A percentile compares a stretch with the other conserved stretches of the same genome.
phyloP scores from a whole-genome alignment of 257 asterid species.

The Lycium barbarum region DNA sequence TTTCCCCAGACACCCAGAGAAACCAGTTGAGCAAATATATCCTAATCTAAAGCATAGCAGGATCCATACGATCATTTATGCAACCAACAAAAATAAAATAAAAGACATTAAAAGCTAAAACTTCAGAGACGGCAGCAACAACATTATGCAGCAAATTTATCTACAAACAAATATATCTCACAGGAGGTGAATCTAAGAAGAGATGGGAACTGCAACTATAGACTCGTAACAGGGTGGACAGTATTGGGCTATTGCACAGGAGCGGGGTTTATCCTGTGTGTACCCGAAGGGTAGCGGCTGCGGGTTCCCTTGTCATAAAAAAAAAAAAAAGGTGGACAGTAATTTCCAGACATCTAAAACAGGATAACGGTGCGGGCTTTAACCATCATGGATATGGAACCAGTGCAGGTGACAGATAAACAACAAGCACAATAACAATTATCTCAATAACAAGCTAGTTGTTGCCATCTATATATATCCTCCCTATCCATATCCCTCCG shows the following conservation, averaged over 20 bases:
- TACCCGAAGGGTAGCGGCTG: no score
- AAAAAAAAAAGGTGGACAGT: neutral
- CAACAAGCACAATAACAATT: neutral
- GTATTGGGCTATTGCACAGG: no score
- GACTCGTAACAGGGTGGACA: neutral
- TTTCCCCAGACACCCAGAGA: neutral
- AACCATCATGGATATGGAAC: neutral
- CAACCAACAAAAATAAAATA: slow-evolving; percentile 14
- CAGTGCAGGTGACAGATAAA: neutral
- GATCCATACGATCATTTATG: neutral
- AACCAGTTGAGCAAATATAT: slow-evolving; percentile 10
- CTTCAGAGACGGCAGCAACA: neutral
- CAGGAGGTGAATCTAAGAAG: neutral
- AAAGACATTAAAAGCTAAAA: neutral
- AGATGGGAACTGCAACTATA: neutral
- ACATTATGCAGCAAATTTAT: neutral
- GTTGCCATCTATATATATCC: neutral
- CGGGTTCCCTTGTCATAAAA: no score
- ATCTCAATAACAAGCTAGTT: neutral
- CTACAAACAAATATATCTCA: neutral
- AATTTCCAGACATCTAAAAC: neutral
- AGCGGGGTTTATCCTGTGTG: no score
- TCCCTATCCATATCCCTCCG: neutral
- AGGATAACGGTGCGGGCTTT: neutral
- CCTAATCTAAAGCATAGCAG: slow-evolving; percentile 3